Conservation (phyloP, 73 alveolate genomes). For the Durusdinium trenchii region DNA sequence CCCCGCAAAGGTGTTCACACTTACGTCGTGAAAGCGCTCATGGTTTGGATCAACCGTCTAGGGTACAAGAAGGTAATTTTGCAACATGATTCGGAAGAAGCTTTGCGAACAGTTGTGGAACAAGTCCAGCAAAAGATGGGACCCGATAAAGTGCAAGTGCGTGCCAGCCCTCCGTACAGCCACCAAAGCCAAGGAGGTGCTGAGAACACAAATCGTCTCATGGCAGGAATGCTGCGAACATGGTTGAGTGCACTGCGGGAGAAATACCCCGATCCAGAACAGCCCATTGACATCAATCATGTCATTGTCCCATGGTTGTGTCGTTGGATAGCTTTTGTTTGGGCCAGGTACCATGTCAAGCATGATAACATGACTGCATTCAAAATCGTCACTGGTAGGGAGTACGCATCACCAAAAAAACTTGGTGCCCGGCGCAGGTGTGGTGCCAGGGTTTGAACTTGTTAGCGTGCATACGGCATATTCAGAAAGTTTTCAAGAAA, state of each 20-base stretch:
- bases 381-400: constrained; percentile 24
- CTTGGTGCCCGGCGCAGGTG: not conserved
- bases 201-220: not conserved
- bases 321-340: constrained; percentile 24
- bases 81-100: constrained; percentile 10
- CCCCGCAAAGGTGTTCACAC: not conserved
- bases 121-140: constrained; percentile 14
- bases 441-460: not conserved
- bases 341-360: constrained; percentile 36
- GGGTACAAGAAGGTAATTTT: not conserved
- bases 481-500: too few species aligned
- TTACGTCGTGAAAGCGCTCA: not conserved
- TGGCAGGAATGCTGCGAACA: constrained; percentile 46
- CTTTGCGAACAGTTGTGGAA: not conserved
- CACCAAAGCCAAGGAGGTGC: constrained; percentile 15
- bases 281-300: constrained; percentile 16
- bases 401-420: not conserved
- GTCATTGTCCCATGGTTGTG: constrained; percentile 22
- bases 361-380: constrained; percentile 14
- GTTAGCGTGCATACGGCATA: too few species aligned
- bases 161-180: constrained; percentile 6
- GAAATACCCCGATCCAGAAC: not conserved
- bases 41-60: constrained; percentile 1
- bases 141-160: constrained; percentile 4
- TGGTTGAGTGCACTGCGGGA: not conserved